Evolutionary conservation across 345 rosid genomes (phyloP).

Genomic region (Arabis alpina): DNA sequence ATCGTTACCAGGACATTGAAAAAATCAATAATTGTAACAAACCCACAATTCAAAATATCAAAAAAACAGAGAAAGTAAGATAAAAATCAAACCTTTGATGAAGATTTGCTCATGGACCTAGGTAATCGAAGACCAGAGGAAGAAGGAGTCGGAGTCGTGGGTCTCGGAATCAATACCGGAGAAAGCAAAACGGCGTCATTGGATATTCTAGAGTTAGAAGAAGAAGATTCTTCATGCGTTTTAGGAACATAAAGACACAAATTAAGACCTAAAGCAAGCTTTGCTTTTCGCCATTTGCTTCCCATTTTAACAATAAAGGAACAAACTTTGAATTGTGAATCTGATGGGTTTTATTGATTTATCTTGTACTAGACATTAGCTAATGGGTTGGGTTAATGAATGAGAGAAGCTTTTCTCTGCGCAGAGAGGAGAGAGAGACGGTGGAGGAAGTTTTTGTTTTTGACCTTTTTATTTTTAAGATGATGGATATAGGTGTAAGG

Average conservation of each 20-base stretch:
- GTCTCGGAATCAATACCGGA: constrained; percentile 36
- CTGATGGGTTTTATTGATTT: not conserved
- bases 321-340: constrained; percentile 1
- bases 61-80: not conserved
- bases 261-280: constrained; percentile 72
- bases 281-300: constrained; percentile 86
- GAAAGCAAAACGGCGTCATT: constrained; percentile 52
- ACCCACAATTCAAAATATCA: not conserved
- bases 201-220: constrained; percentile 46
- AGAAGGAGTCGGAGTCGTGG: constrained; percentile 65
- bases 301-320: constrained; percentile 46
- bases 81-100: constrained; percentile 58
- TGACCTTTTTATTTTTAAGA: constrained; percentile 42
- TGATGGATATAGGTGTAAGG: constrained; percentile 36
- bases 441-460: constrained; percentile 46
- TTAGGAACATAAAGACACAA: constrained; percentile 72
- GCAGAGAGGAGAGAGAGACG: constrained; percentile 40
- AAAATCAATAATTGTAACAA: constrained; percentile 1
- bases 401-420: constrained; percentile 28
- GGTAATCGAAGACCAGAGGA: constrained; percentile 69
- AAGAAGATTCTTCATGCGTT: constrained; percentile 49
- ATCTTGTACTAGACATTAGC: constrained; percentile 15
- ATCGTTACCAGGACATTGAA: not conserved
- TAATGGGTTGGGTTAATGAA: constrained; percentile 19
- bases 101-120: constrained; percentile 55